Base-by-base conservation (phyloP, 2,329 filamentous ascomycete genomes). In the Monilinia vaccinii-corymbosi region DNA sequence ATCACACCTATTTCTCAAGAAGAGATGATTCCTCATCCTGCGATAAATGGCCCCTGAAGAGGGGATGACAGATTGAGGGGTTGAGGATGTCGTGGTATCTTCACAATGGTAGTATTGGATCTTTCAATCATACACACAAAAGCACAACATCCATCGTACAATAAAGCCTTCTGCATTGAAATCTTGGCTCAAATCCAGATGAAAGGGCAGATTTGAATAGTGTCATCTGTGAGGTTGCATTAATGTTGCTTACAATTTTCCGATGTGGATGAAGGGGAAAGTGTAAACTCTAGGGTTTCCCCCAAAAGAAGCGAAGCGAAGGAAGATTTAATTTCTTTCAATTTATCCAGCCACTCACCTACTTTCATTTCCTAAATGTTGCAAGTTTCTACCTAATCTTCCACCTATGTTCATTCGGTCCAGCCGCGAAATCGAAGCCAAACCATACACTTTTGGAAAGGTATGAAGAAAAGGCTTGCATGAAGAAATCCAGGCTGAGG, bases 401-500 rank as follows among this genome's bases (percentile, higher is more conserved):
- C 3, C 21, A 28, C 31, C 28, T 36, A n/a, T 47, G 21, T 25
- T 25, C 18, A 6, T 18, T 28, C 31, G 28, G 8, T 56, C 42
- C 53, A 48, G 51, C n/a, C 51, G 18, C 25, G 28, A 32, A 44
- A 34, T 55, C 23, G 18, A 55, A 44, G 51, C 38, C 51, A 32
- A 44, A 7, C 34, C 16, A 34, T 23, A 55, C 23, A 47, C 23
- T 36, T 47, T 34, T 47, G 53, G 53, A 56, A 56, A 56, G 53
- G 53, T 56, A n/a, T 56, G 31, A 34, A 34, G 14, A 16, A 46
- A 25, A 34, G 53, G 53, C 53, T 46, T 56, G 42, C 53, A 44
- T 53, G 52, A 45, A 32, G 25, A 16, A 32, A 23, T 34, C 21
- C 31, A 46, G 31, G 28, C 18, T 45, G 52, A 16, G 11, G 31